These are phyloP conservation scores for Candida golubevii DNA, from an alignment of 805 yeast species.

Conservation along the genomic window DNA sequence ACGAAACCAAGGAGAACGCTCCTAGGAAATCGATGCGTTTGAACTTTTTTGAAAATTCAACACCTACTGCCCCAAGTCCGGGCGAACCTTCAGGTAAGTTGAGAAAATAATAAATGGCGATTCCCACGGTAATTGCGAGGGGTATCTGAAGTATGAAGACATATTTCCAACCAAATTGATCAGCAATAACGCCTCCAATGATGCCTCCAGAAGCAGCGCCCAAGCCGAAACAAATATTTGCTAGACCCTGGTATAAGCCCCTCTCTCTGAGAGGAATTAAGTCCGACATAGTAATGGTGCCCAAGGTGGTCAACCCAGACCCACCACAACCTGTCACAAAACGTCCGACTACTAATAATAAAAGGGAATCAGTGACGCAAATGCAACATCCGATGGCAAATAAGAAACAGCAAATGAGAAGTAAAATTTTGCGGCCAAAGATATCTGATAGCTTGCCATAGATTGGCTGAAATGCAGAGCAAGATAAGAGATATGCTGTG, in stretches of 20 bases:
- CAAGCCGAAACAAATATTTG: constrained; percentile 68
- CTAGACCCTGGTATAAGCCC: constrained; percentile 79
- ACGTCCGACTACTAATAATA: constrained; percentile 52
- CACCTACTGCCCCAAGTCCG: constrained; percentile 49
- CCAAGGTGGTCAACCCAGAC: constrained; percentile 76
- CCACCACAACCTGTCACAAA: constrained; percentile 86
- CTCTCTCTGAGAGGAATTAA: constrained; percentile 71
- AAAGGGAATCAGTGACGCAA: constrained; percentile 49
- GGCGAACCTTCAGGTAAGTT: constrained; percentile 52
- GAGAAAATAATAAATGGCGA: constrained; percentile 35
- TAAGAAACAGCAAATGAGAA: constrained; percentile 49
- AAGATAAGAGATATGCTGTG: constrained; percentile 61
- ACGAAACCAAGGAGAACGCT: constrained; percentile 44
- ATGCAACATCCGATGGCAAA: constrained; percentile 54
- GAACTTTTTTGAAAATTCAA: constrained; percentile 44
- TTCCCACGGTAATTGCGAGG: constrained; percentile 38
- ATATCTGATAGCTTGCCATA: constrained; percentile 70
- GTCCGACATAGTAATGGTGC: constrained; percentile 74
- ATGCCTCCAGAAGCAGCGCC: constrained; percentile 54
- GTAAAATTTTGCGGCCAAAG: constrained; percentile 56
- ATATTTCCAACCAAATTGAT: constrained; percentile 48
- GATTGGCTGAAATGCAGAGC: constrained; percentile 71
- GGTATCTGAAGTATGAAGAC: constrained; percentile 41
- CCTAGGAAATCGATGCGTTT: constrained; percentile 40
- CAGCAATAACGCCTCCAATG: constrained; percentile 52